Base-by-base conservation (phyloP, 2,329 filamentous ascomycete species). In the Fusarium sp. region DNA sequence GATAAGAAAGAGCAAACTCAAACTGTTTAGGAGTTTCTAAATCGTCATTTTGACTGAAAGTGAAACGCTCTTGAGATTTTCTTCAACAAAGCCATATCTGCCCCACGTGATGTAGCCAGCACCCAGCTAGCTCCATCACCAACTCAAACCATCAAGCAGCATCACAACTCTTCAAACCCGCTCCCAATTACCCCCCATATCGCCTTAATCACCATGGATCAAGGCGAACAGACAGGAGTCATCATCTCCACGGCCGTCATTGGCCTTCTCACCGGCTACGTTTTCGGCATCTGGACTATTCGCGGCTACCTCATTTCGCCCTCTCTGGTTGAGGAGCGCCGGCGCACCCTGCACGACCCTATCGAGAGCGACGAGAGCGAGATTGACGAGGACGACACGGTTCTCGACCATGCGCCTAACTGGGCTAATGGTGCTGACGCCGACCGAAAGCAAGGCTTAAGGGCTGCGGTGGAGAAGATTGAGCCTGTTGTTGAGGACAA, bases 201-300 rank as follows among this genome's bases (percentile, higher is more conserved):
- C n/a, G 30, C 35, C 17, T 37, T 35, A 19, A 20, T 43, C 62
- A 78, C 78, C 74, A 56, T 71, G 46, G 82, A 86, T 68, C 75
- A 82, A 35, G 67, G 77, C 54, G 73, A 82, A 50, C 80, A 82
- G 46, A 83, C 84, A 15, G 86, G 87, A 63, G 83, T 94, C 59
- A 83, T 94, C 45, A 81, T 95, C 66, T 88, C 90, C 55, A 94
- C 92, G 19, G 89, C 90, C 68, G 86, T 96, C 65, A 82, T 95
- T 57, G 87, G 90, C 66, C 89, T 92, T 70, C 77, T 96, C 54
- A 86, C 88, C 2, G 94, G 94, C 73, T 97, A 95, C 80, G 88
- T 94, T 37, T 86, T 97, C 15, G 93, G 92, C 66, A 81, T 97
- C 62, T 94, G 94, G 80, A 85, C 89, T 19, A 86, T 87, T 63